phyloP scores from a whole-genome alignment of 1,139 yeast genomes.

The Blastobotrys illinoisensis region DNA sequence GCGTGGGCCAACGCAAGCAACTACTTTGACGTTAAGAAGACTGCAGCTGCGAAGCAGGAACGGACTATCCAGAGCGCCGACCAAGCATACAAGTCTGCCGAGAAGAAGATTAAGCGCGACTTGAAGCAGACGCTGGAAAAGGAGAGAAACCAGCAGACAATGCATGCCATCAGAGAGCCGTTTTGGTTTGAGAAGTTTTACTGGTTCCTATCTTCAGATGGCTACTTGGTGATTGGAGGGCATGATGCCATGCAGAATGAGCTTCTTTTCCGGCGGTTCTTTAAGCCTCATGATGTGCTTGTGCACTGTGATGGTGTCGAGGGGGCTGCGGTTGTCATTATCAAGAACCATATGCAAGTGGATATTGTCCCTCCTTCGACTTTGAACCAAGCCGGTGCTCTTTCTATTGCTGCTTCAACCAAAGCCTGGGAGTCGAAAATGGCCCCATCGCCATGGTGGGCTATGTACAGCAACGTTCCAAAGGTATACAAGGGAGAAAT shows the following conservation, averaged over 20 bases:
- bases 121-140: slow-evolving; percentile 61
- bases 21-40: slow-evolving; percentile 74
- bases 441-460: slow-evolving; percentile 80
- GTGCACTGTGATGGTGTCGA: slow-evolving; percentile 66
- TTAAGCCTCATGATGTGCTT: slow-evolving; percentile 62
- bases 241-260: slow-evolving; percentile 83
- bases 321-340: slow-evolving; percentile 68
- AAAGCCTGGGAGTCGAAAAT: slow-evolving; percentile 87
- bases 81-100: slow-evolving; percentile 80
- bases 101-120: slow-evolving; percentile 69
- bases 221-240: slow-evolving; percentile 82
- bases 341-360: slow-evolving; percentile 58
- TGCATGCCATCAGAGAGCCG: slow-evolving; percentile 64
- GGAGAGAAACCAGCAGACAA: slow-evolving; percentile 43
- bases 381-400: slow-evolving; percentile 82
- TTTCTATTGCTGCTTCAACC: slow-evolving; percentile 66
- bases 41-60: slow-evolving; percentile 70
- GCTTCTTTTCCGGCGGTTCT: slow-evolving; percentile 71
- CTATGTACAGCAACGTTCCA: slow-evolving; percentile 58
- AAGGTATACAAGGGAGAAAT: slow-evolving; percentile 64
- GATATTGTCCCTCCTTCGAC: slow-evolving; percentile 73
- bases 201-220: slow-evolving; percentile 90
- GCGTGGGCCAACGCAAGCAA: slow-evolving; percentile 90
- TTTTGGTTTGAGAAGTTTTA: slow-evolving; percentile 90
- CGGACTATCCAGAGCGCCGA: slow-evolving; percentile 77